Evolutionary conservation across 257 asterid species (phyloP), one percentile per base, ranked within the genome.

Genomic region (Galeopsis tetrahit): DNA sequence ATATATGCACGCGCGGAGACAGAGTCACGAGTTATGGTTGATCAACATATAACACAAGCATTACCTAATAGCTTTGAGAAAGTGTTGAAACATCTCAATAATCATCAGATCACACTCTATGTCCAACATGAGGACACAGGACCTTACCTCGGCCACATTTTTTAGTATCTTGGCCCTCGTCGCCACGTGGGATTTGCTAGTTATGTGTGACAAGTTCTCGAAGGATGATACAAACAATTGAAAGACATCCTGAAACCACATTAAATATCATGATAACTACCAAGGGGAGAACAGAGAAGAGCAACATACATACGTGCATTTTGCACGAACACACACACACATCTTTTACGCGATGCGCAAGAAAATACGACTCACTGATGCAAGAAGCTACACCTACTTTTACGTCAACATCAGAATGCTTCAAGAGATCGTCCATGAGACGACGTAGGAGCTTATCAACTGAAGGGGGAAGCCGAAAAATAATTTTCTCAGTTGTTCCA

Each of bases 331-430:
- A 14, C 7, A 51, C 8, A 51, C 7, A 51, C 7, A 15, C 99
- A 95, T 17, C 28, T 6, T 7, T 6, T 10, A 14, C 55, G 13
- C 7, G 71, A 94, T 21, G 28, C 28, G 28, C 28, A 21, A 21
- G 28, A 21, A 21, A 21, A 21, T 21, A 21, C 28, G 28, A 21
- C 84, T 95, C 99, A 76, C 99, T 90, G 69, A 95, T 85, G 82
- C 99, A 94, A 73, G 99, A 87, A 69, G 97, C 97, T 72, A 94
- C 92, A 17, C 93, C 95, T 57, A 82, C 98, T 85, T 82, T 21
- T 21, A 21, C 28, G 28, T 21, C 28, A 21, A 21, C 28, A 21
- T 21, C 28, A 21, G 1, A 21, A 21, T 21, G 28, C 28, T 21
- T 21, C 28, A 21, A 21, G 28, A 21, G 28, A 21, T 21, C 28